A percentile compares a stretch with the other conserved stretches of the same genome.
phyloP scores from a whole-genome alignment of 352 stramenopile genomes.

The Phytophthora agathidicida region DNA sequence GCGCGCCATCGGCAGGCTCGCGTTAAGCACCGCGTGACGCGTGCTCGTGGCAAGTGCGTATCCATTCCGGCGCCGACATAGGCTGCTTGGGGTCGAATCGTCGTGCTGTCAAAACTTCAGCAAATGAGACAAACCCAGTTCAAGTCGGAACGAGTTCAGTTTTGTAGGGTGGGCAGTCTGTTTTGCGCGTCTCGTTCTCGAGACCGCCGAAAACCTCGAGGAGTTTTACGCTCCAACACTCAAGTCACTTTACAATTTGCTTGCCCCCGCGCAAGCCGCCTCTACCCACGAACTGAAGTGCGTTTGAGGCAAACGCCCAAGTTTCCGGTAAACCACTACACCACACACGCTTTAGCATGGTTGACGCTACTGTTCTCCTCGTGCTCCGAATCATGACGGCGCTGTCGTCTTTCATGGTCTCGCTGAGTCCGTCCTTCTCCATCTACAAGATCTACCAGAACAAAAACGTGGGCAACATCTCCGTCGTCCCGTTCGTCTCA shows the following conservation, averaged over 20 bases:
- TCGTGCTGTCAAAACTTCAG: conserved; percentile 36
- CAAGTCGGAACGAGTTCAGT: conserved; percentile 18
- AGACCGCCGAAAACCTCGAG: conserved; percentile 17
- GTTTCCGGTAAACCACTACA: not conserved
- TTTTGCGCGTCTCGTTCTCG: not conserved
- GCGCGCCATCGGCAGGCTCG: conserved; percentile 12
- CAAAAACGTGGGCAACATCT: conserved; percentile 41
- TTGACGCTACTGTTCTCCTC: conserved; percentile 26
- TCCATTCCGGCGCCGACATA: conserved; percentile 14
- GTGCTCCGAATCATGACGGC: conserved; percentile 37
- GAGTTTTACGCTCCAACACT: not conserved
- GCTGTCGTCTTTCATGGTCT: conserved; percentile 42
- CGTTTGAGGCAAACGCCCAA: conserved; percentile 3
- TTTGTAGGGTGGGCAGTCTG: conserved; percentile 19
- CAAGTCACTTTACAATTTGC: conserved; percentile 28
- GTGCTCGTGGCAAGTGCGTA: conserved; percentile 11
- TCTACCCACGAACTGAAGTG: conserved; percentile 1
- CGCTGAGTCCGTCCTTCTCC: conserved; percentile 40
- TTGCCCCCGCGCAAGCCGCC: conserved; percentile 15
- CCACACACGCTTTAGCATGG: no score
- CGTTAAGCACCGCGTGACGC: conserved; percentile 13
- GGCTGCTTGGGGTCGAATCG: conserved; percentile 19
- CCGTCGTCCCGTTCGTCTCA: conserved; percentile 44
- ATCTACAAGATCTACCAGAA: conserved; percentile 47
- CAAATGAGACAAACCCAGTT: conserved; percentile 26